Conservation (phyloP, 306 rosid genomes). For the Medicago truncatula region MtrunA17r5.0-ANR NC_053048.1:17879501-17880000, state of each 20-base stretch:
- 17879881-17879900: conserved; percentile 91
- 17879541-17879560: conserved; percentile 32
- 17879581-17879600: conserved; percentile 73
- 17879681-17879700: conserved; percentile 55
- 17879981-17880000: conserved; percentile 1
- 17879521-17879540: conserved; percentile 38
- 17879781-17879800: conserved; percentile 84
- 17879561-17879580: conserved; percentile 38
- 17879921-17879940: conserved; percentile 33
- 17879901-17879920: conserved; percentile 82
- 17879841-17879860: conserved; percentile 79
- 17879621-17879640: conserved; percentile 96
- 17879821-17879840: conserved; percentile 95
- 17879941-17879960: conserved; percentile 4
- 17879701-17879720: conserved; percentile 32
- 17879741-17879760: conserved; percentile 27
- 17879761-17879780: conserved; percentile 88
- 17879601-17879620: conserved; percentile 91
- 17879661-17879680: conserved; percentile 75
- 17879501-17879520: conserved; percentile 59
- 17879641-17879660: conserved; percentile 87
- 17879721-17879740: conserved; percentile 23
- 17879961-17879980: conserved; percentile 21
- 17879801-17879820: conserved; percentile 85
- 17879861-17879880: conserved; percentile 92